Evolutionary conservation across 371 early-diverging fungal genomes (phyloP), one percentile per base, ranked within the genome.

Genomic region (Rhizomucor pusillus): DNA sequence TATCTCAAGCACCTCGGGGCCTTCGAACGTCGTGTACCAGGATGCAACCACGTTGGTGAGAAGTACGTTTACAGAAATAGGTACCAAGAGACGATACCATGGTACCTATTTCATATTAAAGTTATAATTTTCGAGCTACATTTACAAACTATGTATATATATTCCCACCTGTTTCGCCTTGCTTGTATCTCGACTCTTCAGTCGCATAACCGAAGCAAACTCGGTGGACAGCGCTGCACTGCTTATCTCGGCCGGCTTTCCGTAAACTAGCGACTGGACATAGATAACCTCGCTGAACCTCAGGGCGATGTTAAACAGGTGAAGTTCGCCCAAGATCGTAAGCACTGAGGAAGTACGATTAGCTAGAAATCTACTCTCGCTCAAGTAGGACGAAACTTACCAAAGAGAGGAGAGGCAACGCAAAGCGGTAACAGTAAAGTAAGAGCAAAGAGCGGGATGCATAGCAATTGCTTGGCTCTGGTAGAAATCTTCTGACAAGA

Each of bases 41-140:
- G 59, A 51, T 1, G 54, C 65, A 33, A 65, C 3, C 0, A 71
- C 11, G 37, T 71, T 60, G 6, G 52, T 50, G 2, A 65, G 14
- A 16, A 62, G 12, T 25, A 65, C 46, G 19, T 59, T 36, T 1
- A 23, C 43, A 11, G 55, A n/a, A 9, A 65, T 41, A 5, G 59
- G 44, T 2, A 52, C 40, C 19, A 71, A 33, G n/a, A 71, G 49
- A 34, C 58, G 69, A 46, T 66, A 70, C 44, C 63, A 66, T 60
- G 35, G 50, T 50, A 22, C 22, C 33, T 29, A 29, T 33, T n/a
- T 50, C 16, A 36, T n/a, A 47, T 6, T 1, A 47, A 47, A n/a
- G 13, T 20, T n/a, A 22, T 0, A 47, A 47, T 64, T 60, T 63
- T 63, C 43, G 16, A 18, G 36, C 39, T 39, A 16, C 33, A 36